Base-by-base conservation (phyloP, 1,284 basidiomycete genomes). In the Sporisorium exsertum region DNA sequence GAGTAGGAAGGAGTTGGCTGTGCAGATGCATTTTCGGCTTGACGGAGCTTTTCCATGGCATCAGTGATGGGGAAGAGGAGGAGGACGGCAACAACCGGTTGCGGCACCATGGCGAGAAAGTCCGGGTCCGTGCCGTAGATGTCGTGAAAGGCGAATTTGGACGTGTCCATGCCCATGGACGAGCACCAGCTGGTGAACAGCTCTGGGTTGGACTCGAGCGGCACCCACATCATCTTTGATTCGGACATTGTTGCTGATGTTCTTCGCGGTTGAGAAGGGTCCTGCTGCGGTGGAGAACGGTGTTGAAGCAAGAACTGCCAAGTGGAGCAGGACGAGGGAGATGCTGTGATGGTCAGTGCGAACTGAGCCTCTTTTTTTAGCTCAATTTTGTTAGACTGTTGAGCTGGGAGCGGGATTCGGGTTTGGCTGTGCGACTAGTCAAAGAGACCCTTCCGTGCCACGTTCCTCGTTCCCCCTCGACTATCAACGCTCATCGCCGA, bases 71-170 rank as follows among this genome's bases (percentile, higher is more conserved):
- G 87, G 67, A 88, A 88, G 16, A 87, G 86, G 20, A 89, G 81
- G 6, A 89, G 85, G 2, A 89, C 82, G 0, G 88, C 88, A 42
- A 86, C 78, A 0, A 87, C 87, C 0, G 88, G 88, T 16, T 86
- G 81, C 1, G 87, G 86, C 26, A 88, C 82, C 68, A 88, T 84
- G 12, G 84, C 81, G 6, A 89, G 84, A 22, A 88, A 78, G 53
- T 88, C 88, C n/a, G 86, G 82, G 53, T 88, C 87, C 42, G 88
- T 75, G 18, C 87, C 88, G 67, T 85, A 86, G 37, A 89, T 86
- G 78, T 89, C 88, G 60, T 87, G 83, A 80, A 88, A 89, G 20
- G 86, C 77, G 65, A 87, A 87, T n/a, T 76, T 53, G 8, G 79
- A 62, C 2, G 81, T 78, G 57, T 83, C 77, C 32, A 85, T 60